A percentile compares a stretch with the other conserved stretches of the same genome.
phyloP scores from a whole-genome alignment of 805 yeast species.

The Yarrowia yakushimensis region DNA sequence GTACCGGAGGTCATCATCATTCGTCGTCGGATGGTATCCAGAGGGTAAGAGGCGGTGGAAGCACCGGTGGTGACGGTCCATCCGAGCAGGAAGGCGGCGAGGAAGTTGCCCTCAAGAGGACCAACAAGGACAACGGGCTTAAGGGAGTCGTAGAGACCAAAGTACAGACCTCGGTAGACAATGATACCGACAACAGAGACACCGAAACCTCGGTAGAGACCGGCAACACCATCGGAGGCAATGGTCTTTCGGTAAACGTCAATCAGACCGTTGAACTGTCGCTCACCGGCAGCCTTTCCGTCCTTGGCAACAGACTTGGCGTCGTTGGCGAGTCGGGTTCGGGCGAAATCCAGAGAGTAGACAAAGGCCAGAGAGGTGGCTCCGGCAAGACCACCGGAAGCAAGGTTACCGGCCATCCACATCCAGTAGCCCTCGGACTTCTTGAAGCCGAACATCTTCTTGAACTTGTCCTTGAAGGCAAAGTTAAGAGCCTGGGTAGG shows the following conservation, averaged over 20 bases:
- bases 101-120: constrained; percentile 89
- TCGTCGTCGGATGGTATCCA: constrained; percentile 99
- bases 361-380: constrained; percentile 90
- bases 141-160: constrained; percentile 94
- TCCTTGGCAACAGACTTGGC: constrained; percentile 58
- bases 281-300: constrained; percentile 73
- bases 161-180: constrained; percentile 99
- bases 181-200: constrained; percentile 96
- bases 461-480: constrained; percentile 97
- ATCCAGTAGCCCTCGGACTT: constrained; percentile 88
- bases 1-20: constrained; percentile 99
- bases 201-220: constrained; percentile 99
- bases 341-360: constrained; percentile 96
- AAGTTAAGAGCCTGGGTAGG: constrained; percentile 98
- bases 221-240: constrained; percentile 94
- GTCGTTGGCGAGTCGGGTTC: constrained; percentile 98
- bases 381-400: constrained; percentile 99
- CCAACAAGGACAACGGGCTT: constrained; percentile 94
- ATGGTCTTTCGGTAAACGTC: constrained; percentile 96
- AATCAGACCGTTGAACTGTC: constrained; percentile 95
- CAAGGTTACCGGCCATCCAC: constrained; percentile 98
- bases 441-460: constrained; percentile 94
- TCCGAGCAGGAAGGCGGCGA: constrained; percentile 93
- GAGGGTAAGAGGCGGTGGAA: constrained; percentile 97
- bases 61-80: constrained; percentile 99